Evolutionary conservation across 2,329 filamentous ascomycete species (phyloP), one percentile per base, ranked within the genome.

Genomic region (Microcyclospora tardicrescens): DNA sequence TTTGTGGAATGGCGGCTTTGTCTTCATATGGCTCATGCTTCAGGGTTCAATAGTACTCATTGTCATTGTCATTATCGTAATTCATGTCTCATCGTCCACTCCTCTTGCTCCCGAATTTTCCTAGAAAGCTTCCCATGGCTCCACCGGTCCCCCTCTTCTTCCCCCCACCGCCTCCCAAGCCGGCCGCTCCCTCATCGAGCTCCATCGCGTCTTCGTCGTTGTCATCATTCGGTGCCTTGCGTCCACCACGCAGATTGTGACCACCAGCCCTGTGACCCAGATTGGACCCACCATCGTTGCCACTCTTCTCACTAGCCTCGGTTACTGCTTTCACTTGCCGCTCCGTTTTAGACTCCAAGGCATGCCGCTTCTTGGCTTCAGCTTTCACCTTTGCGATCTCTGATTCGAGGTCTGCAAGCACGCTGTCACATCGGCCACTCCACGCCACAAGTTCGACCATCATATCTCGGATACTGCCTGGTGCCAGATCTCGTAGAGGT

Each of bases 401-500:
- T 1, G 66, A 65, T 46, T 94, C 85, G 3, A 98, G 73, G 24
- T 81, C 81, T 0, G 62, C 64, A 2, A 95, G 75, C 2, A 85
- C 84, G 3, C 68, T 63, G 5, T 75, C 73, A 65, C 89, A 96
- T 42, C 86, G 77, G n/a, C 62, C 66, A 37, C 81, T 77, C 89
- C 89, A 98, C 39, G 71, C 71, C 24, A 71, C 68, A 10, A 98
- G 71, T 10, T 78, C 73, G 2, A 63, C 59, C 19, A 85, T 71
- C 64, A 95, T 79, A 1, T 64, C 61, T 0, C 77, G 73, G 10
- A 94, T 71, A 40, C 79, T 75, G 41, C 76, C 75, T 0, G 86
- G 85, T 1, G 76, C 73, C 1, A 94, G 74, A 58, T 98, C 91
- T 14, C 91, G 85, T 2, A 95, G 74, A 0, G 91, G 82, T 0